Evolutionary conservation across 371 early-diverging fungal genomes (phyloP).

Genomic region (Mortierella sp.): DNA sequence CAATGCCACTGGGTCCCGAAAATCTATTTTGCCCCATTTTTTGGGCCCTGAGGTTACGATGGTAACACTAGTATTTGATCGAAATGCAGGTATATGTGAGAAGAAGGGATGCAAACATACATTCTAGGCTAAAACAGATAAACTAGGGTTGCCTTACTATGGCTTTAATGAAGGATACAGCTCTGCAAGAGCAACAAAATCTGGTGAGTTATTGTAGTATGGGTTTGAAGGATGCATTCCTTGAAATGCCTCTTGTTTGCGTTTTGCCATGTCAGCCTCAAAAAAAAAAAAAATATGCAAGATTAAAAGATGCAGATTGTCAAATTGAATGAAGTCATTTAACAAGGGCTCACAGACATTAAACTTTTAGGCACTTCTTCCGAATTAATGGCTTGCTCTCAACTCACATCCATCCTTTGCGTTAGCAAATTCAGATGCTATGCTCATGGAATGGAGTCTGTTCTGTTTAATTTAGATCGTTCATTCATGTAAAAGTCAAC

Average conservation of each 20-base stretch:
- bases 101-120: neutral
- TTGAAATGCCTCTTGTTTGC: slow-evolving; percentile 15
- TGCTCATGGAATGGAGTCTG: no score
- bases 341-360: no score
- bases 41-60: slow-evolving; percentile 5
- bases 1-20: slow-evolving; percentile 41
- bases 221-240: slow-evolving; percentile 55
- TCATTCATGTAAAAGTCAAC: neutral
- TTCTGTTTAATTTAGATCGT: no score
- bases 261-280: slow-evolving; percentile 36
- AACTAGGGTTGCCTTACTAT: slow-evolving; percentile 20
- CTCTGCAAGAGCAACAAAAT: slow-evolving; percentile 36
- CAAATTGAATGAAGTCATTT: no score
- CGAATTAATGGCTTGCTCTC: no score
- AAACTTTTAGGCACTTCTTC: no score
- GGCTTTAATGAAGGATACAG: slow-evolving; percentile 34
- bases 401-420: no score
- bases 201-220: slow-evolving; percentile 40
- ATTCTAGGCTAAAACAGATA: neutral
- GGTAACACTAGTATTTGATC: slow-evolving; percentile 27
- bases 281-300: no score
- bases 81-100: neutral
- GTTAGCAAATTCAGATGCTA: no score
- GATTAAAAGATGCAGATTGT: no score
- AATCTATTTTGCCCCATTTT: slow-evolving; percentile 27